Percentiles rank a stretch among this genome's conserved stretches.
phyloP scores from a whole-genome alignment of 2,329 filamentous ascomycete species.

The Diaporthe ilicicola region DNA sequence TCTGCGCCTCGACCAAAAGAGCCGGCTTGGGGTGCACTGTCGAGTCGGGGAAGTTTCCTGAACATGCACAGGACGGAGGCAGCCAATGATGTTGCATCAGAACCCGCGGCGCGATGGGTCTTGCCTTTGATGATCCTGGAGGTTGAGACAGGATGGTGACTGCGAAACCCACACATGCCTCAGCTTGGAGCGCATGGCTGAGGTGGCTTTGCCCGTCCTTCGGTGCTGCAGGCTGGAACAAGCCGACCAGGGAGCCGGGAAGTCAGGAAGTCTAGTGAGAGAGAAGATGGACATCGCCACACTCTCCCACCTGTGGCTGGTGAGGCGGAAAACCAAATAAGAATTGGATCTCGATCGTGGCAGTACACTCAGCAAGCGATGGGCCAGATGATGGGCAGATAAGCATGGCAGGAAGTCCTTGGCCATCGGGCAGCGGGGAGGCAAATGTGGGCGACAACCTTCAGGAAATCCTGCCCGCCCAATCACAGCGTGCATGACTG shows the following conservation, averaged over 20 bases:
- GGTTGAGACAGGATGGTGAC: too few species aligned
- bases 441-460: conserved; percentile 7
- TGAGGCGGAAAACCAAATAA: neutral
- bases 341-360: conserved; percentile 15
- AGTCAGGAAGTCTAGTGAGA: neutral
- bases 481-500: conserved; percentile 4
- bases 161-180: neutral
- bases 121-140: neutral
- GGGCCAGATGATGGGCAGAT: neutral
- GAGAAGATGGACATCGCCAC: neutral
- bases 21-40: neutral
- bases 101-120: neutral
- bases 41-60: neutral
- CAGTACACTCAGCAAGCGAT: neutral
- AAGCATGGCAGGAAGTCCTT: neutral
- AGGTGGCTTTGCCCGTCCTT: conserved; percentile 7
- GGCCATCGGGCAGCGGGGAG: neutral
- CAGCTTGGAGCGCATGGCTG: neutral
- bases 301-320: neutral
- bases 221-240: neutral
- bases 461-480: neutral
- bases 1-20: neutral
- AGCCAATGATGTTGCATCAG: neutral
- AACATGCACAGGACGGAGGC: neutral
- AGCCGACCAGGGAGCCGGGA: neutral